Conservation (phyloP, 768 basidiomycete species). For the Xerocomellus amylosporus region DNA sequence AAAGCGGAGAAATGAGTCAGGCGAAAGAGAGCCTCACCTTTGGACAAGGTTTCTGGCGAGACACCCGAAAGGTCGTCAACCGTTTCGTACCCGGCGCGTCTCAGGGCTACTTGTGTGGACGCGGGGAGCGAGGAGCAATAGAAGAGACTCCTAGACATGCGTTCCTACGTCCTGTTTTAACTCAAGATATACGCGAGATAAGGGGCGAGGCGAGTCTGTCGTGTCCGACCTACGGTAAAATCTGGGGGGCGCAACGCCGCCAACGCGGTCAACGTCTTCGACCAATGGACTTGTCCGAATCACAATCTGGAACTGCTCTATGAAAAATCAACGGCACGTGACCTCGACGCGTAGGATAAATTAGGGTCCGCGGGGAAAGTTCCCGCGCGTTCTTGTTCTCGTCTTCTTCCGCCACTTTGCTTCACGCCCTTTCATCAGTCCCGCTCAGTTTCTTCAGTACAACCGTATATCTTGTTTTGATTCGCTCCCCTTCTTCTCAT, state of each 20-base stretch:
- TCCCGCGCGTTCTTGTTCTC: constrained; percentile 31
- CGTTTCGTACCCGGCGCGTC: constrained; percentile 56
- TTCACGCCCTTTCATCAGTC: constrained; percentile 24
- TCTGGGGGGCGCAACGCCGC: not conserved
- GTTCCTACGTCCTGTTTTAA: not conserved
- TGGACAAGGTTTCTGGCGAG: constrained; percentile 46
- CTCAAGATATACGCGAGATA: not conserved
- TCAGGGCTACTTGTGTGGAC: constrained; percentile 45
- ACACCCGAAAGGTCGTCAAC: constrained; percentile 47
- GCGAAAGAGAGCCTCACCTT: constrained; percentile 36
- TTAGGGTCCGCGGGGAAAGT: constrained; percentile 10
- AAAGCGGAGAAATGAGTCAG: not conserved
- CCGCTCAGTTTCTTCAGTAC: constrained; percentile 10
- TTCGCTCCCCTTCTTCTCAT: constrained; percentile 15
- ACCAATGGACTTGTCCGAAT: not conserved
- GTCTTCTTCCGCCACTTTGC: constrained; percentile 17
- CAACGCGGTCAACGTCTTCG: not conserved
- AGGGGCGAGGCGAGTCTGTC: not conserved
- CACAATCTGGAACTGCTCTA: not conserved
- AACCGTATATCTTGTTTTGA: constrained; percentile 4
- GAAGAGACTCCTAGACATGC: constrained; percentile 43
- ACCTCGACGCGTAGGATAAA: constrained; percentile 31
- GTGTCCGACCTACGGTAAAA: constrained; percentile 8
- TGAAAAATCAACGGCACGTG: constrained; percentile 26
- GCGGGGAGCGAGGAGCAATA: constrained; percentile 45